Evolutionary conservation across 2,329 filamentous ascomycete genomes (phyloP).

Genomic region (Epichloe typhina): DNA sequence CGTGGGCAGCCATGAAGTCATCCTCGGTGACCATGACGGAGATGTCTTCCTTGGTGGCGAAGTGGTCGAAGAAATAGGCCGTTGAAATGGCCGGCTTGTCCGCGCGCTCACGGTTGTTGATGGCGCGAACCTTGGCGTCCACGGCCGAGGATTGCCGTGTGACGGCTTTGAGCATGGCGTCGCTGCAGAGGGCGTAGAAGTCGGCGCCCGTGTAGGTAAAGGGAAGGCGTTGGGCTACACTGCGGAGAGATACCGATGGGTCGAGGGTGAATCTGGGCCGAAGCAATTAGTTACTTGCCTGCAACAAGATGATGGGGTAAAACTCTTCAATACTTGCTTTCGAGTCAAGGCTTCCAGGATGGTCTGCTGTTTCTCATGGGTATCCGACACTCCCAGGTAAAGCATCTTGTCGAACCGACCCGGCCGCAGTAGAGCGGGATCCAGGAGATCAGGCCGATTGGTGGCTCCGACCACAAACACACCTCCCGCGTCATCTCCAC

Average conservation of each 20-base stretch:
- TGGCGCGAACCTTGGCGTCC: constrained; percentile 63
- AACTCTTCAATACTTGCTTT: constrained; percentile 49
- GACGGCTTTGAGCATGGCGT: constrained; percentile 97
- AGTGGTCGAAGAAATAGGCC: constrained; percentile 91
- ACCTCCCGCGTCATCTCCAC: constrained; percentile 71
- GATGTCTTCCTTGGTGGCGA: constrained; percentile 69
- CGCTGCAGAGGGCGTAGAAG: constrained; percentile 91
- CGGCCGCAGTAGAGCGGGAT: constrained; percentile 77
- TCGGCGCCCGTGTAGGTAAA: constrained; percentile 97
- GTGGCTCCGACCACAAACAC: constrained; percentile 97
- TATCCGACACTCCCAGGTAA: constrained; percentile 91
- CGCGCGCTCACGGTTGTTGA: constrained; percentile 39
- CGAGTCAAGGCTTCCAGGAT: constrained; percentile 89
- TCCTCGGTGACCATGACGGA: constrained; percentile 78
- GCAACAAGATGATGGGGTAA: not conserved
- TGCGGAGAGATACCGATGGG: constrained; percentile 60
- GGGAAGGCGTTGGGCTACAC: constrained; percentile 65
- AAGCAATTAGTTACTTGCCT: not conserved
- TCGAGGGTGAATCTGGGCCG: constrained; percentile 64
- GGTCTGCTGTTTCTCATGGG: constrained; percentile 87
- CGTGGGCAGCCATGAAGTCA: constrained; percentile 72
- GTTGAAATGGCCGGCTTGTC: constrained; percentile 50
- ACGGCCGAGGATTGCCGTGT: constrained; percentile 77
- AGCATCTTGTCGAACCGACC: constrained; percentile 98
- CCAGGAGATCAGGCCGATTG: constrained; percentile 84